Percentiles rank a stretch among this genome's conserved stretches.
Conservation (phyloP, 2,329 filamentous ascomycete genomes). For the Diplocarpon mali region DNA sequence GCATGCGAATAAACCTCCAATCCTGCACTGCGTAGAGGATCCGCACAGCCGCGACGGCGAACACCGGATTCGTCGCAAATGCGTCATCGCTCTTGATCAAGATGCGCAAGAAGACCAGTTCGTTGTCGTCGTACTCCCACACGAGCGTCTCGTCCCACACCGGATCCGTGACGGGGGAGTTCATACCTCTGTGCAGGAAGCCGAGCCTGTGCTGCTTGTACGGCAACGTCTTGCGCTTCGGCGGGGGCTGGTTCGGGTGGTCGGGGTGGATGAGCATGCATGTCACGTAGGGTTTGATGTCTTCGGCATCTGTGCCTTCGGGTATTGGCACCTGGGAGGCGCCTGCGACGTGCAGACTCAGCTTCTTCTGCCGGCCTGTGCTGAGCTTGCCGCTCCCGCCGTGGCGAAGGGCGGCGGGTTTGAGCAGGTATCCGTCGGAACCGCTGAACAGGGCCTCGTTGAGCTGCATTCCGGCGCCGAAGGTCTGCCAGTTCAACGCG, state of each 20-base stretch:
- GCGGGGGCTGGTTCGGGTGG: constrained; percentile 34
- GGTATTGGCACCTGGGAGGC: constrained; percentile 50
- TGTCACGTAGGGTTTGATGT: constrained; percentile 53
- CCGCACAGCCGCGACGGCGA: constrained; percentile 49
- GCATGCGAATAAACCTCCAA: constrained; percentile 54
- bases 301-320: constrained; percentile 36
- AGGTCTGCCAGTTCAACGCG: constrained; percentile 60
- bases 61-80: constrained; percentile 50
- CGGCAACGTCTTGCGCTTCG: constrained; percentile 49
- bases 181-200: constrained; percentile 47
- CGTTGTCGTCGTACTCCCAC: constrained; percentile 59
- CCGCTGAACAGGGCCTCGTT: constrained; percentile 58
- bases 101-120: constrained; percentile 52
- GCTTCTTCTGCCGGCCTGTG: constrained; percentile 35
- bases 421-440: constrained; percentile 54
- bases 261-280: constrained; percentile 52
- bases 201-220: constrained; percentile 51
- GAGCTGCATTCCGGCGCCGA: constrained; percentile 53
- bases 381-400: constrained; percentile 41
- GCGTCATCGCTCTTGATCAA: constrained; percentile 57
- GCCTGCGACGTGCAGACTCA: constrained; percentile 49
- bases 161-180: constrained; percentile 47
- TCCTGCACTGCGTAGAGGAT: constrained; percentile 43
- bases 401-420: constrained; percentile 46
- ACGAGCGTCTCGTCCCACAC: constrained; percentile 55